Evolutionary conservation across 108 stramenopile species (phyloP).

Genomic region (Pseudonitzschia multistriata): DNA sequence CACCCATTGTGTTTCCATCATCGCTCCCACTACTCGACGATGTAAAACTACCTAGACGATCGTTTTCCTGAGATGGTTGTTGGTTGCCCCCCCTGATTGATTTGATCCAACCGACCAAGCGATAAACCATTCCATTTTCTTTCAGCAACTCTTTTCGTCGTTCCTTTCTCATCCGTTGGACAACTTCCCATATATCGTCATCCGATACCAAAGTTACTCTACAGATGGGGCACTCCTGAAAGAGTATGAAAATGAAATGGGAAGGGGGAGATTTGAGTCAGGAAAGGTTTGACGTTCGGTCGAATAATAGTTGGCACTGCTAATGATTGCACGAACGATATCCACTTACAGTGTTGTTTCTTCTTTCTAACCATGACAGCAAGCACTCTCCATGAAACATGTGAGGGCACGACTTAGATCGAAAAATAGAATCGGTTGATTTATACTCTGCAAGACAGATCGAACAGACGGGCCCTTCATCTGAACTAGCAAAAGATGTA

Average conservation of each 20-base stretch:
- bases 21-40: neutral
- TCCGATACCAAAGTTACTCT: conserved; percentile 34
- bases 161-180: conserved; percentile 31
- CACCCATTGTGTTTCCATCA: neutral
- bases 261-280: neutral
- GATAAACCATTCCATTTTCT: conserved; percentile 7
- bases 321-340: too few relatives aligned
- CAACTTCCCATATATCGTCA: conserved; percentile 38
- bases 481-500: conserved; percentile 3
- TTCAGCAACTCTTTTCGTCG: conserved; percentile 9
- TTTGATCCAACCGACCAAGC: neutral
- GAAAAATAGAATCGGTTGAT: conserved; percentile 17
- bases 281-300: neutral
- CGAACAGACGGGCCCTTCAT: conserved; percentile 21
- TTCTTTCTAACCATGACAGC: conserved; percentile 36
- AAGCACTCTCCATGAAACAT: conserved; percentile 32
- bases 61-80: neutral
- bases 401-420: conserved; percentile 25
- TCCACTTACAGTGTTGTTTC: conserved; percentile 25
- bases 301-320: too few relatives aligned
- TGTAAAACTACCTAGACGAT: neutral
- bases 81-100: neutral
- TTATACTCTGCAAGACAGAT: conserved; percentile 28
- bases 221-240: conserved; percentile 41
- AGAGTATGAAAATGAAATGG: neutral